Evolutionary conservation across 2,329 filamentous ascomycete species (phyloP).

Genomic region (Penicillium capsulatum): DNA sequence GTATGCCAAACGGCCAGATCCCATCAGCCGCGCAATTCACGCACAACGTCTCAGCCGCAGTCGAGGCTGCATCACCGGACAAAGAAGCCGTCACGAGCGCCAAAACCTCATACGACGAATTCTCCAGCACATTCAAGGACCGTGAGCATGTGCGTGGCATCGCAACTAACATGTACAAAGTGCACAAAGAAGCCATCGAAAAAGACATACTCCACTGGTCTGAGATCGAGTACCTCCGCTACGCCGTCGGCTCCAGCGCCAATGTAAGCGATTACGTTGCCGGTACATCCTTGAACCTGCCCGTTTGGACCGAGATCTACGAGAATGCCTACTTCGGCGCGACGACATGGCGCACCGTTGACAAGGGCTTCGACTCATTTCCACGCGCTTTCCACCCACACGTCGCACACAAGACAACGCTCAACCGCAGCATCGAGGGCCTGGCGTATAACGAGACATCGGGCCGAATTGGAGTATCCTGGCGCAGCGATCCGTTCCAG

Average conservation of each 20-base stretch:
- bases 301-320: constrained; percentile 51
- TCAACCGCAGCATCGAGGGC: constrained; percentile 56
- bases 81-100: constrained; percentile 38
- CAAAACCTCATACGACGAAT: constrained; percentile 36
- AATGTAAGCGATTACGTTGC: constrained; percentile 56
- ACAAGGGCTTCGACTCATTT: constrained; percentile 57
- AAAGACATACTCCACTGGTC: constrained; percentile 61
- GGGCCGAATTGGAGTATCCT: constrained; percentile 56
- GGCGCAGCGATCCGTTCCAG: constrained; percentile 44
- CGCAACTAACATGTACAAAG: constrained; percentile 40
- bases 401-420: constrained; percentile 54
- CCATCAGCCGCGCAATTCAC: constrained; percentile 50
- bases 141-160: constrained; percentile 28
- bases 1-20: constrained; percentile 50
- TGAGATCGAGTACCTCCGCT: constrained; percentile 59
- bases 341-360: constrained; percentile 61
- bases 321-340: constrained; percentile 59
- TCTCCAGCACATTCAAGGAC: constrained; percentile 26
- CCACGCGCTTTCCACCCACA: constrained; percentile 60
- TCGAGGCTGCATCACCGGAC: constrained; percentile 34
- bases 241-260: constrained; percentile 52
- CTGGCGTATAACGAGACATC: constrained; percentile 51
- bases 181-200: constrained; percentile 53
- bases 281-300: constrained; percentile 38
- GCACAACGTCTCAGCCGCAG: constrained; percentile 40